These are phyloP conservation scores for Pestalotiopsis sp. DNA, from an alignment of 2,329 filamentous ascomycete genomes.

Conservation along the genomic window DNA sequence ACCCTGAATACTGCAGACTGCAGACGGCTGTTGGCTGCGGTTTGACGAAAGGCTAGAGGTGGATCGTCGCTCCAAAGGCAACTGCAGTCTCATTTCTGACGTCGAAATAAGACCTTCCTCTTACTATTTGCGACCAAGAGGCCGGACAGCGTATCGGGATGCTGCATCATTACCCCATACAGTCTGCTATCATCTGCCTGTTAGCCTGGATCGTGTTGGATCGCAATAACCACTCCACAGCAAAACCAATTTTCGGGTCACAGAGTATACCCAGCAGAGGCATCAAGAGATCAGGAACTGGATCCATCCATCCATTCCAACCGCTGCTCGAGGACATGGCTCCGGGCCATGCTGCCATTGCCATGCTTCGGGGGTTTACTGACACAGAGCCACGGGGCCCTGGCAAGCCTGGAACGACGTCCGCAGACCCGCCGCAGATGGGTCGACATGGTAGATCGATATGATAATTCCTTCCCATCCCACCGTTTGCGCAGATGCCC, in stretches of 20 bases:
- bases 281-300: background rate
- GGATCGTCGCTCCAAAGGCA: background rate
- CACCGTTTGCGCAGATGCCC: background rate
- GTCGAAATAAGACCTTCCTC: background rate
- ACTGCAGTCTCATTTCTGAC: background rate
- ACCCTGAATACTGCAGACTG: background rate
- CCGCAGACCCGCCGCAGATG: background rate
- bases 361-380: background rate
- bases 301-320: background rate
- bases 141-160: background rate
- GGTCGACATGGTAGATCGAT: background rate
- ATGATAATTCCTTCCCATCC: background rate
- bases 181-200: background rate
- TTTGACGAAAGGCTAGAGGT: background rate
- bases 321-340: background rate
- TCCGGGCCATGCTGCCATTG: background rate
- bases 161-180: background rate
- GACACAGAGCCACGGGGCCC: background rate
- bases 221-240: no score
- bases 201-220: no score
- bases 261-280: background rate
- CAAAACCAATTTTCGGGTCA: no score
- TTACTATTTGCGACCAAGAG: background rate
- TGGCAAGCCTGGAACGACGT: background rate
- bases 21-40: background rate